Percentiles rank a stretch among this genome's conserved stretches.
phyloP scores from a whole-genome alignment of 1,284 basidiomycete genomes.

The Omphalotus olearius region DNA sequence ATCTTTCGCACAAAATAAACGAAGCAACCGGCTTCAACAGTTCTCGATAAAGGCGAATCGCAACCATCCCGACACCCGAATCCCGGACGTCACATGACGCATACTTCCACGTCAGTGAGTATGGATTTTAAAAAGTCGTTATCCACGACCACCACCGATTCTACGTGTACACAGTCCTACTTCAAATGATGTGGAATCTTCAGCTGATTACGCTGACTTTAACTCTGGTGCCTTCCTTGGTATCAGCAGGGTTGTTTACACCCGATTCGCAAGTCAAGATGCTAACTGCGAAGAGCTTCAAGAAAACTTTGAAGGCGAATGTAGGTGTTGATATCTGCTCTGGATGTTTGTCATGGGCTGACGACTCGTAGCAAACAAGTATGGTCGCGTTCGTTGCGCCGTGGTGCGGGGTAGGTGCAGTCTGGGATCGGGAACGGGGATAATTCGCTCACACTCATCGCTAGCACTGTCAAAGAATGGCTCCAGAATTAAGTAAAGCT shows the following conservation, averaged over 20 bases:
- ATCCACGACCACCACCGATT: not conserved
- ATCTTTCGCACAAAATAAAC: not conserved
- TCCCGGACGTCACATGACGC: conserved; percentile 3
- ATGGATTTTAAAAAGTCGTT: not conserved
- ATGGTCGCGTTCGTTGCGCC: conserved; percentile 88
- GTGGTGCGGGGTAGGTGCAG: conserved; percentile 74
- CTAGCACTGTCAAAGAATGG: conserved; percentile 84
- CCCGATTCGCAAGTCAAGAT: conserved; percentile 68
- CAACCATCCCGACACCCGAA: conserved; percentile 2
- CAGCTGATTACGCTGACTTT: conserved; percentile 31
- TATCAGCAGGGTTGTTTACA: conserved; percentile 73
- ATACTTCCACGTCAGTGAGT: conserved; percentile 1
- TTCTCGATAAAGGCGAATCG: not conserved
- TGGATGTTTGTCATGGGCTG: not conserved
- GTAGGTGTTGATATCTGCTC: conserved; percentile 39
- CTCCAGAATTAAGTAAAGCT: conserved; percentile 82
- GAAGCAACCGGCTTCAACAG: not conserved
- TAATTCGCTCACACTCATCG: not conserved
- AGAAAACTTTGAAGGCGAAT: conserved; percentile 70
- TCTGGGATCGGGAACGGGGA: not conserved
- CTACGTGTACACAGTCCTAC: not conserved
- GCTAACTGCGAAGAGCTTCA: conserved; percentile 72
- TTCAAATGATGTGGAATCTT: conserved; percentile 10
- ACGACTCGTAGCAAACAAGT: conserved; percentile 51
- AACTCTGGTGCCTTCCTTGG: conserved; percentile 45